Evolutionary conservation across 176 grass and related monocot genomes (phyloP), one percentile per base, ranked within the genome.

Genomic region (Areca catechu): DNA sequence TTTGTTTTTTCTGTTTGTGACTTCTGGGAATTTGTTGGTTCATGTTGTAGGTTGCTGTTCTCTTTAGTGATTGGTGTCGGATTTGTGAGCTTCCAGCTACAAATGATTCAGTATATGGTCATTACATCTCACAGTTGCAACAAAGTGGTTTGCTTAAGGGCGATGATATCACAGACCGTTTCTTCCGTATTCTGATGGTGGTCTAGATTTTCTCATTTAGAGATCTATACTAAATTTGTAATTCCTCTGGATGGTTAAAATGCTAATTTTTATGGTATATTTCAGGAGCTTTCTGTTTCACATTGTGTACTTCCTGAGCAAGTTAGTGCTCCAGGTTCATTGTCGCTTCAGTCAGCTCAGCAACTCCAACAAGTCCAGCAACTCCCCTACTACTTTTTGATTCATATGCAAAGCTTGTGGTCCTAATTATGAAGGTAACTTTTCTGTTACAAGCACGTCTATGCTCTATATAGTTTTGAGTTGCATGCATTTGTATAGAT

Each of bases 41-140:
- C 15, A 24, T 67, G n/a, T 28, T 71, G 20, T 65, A 96, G 92
- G 86, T 87, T 60, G 74, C 80, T 27, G 52, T 81, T 49, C 74
- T 84, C 62, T 96, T 82, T 74, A 56, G 86, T 67, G 92, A 96
- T 4, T 96, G 92, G 92, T 96, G 83, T 51, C 83, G 86, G 57
- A 81, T 90, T 60, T 90, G 80, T 67, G 92, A 96, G 63, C 92
- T 71, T 73, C 92, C 86, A 53, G 66, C 60, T 58, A 67, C 69
- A 68, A 80, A 82, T 82, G 86, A 96, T 84, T 69, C 87, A 17
- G 61, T 72, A 51, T 96, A 87, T 59, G 70, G 68, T 68, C 92
- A 85, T 76, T 79, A 90, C 68, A 79, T 90, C 61, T 58, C 68
- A 27, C 86, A 90, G 55, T 58, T 90, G 56, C 83, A 96, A 79